These are phyloP conservation scores for Moricandia arvensis DNA, from an alignment of 345 rosid species.

Conservation along the genomic window DNA sequence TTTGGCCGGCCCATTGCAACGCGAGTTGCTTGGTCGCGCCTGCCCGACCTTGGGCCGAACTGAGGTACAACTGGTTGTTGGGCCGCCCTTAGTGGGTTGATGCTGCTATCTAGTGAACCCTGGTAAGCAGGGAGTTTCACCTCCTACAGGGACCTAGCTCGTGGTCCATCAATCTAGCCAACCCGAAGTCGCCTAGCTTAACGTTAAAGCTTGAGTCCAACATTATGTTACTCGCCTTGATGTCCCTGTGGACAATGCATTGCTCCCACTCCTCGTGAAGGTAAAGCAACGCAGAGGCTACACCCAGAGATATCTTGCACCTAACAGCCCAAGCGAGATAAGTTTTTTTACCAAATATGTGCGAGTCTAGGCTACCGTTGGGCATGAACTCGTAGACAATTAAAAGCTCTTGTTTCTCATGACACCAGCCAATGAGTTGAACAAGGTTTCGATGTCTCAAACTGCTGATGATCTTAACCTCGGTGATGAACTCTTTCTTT, in stretches of 20 bases:
- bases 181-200: constrained; percentile 58
- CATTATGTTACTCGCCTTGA: constrained; percentile 46
- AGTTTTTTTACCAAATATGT: not conserved
- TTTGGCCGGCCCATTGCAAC: too few species aligned
- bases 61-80: too few species aligned
- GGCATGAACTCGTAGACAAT: constrained; percentile 65
- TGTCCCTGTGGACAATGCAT: not conserved
- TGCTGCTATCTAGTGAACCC: too few species aligned
- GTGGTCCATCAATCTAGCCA: constrained; percentile 49
- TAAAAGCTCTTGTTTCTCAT: constrained; percentile 47
- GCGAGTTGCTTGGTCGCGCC: too few species aligned
- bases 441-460: constrained; percentile 5
- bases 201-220: constrained; percentile 46
- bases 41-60: too few species aligned
- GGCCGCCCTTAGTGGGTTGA: too few species aligned
- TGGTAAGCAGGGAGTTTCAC: too few species aligned
- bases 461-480: constrained; percentile 4
- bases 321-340: not conserved
- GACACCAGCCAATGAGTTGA: constrained; percentile 33
- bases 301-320: not conserved
- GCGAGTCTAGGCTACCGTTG: constrained; percentile 56
- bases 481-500: constrained; percentile 4
- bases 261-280: not conserved
- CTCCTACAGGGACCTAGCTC: constrained; percentile 39
- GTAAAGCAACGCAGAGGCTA: not conserved